Base-by-base conservation (phyloP, 768 basidiomycete genomes). In the Termitomyces heimii region DNA sequence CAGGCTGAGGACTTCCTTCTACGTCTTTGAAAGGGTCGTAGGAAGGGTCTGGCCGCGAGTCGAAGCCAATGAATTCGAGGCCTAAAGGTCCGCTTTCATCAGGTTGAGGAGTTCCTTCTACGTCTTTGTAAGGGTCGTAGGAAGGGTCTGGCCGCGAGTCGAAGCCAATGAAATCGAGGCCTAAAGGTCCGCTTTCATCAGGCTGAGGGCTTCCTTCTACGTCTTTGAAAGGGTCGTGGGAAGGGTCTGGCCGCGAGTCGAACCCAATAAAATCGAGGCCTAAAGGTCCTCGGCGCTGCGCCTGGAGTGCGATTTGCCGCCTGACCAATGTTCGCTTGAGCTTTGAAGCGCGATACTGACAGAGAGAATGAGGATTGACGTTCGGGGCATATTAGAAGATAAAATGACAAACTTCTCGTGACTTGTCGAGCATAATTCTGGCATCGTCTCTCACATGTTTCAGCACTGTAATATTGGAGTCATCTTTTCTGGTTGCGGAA, bases 241-340 rank as follows among this genome's bases (percentile, higher is more conserved):
- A 53, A 1, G 59, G 46, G 29, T 56, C 44, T 13, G 52, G 55
- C 18, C 18, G 59, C 9, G 52, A 39, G 26, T 40, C 53, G n/a
- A 60, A 54, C 16, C 54, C 59, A 16, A 60, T 22, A 18, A 60
- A 60, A 26, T 56, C 46, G 14, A 46, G 49, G 7, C 32, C 59
- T 24, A 53, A 10, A 16, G 55, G 29, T 53, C 50, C 42, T 22
- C 43, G 18, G 14, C 22, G 43, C 35, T 46, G 34, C 3, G 46
- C 43, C 24, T 16, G 26, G 0, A 6, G 0, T 24, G 5, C 16
- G 13, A 43, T 20, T 9, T 22, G 55, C 9, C 18, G 10, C 26
- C 31, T 49, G 6, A 31, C 24, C 1, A 5, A 40, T 14, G 32
- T 16, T 40, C 46, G 24, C 43, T 12, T 20, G 5, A 18, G 22